These are phyloP conservation scores for Cladophialophora bantiana DNA, from an alignment of 2,329 filamentous ascomycete genomes.

Conservation along the genomic window DNA sequence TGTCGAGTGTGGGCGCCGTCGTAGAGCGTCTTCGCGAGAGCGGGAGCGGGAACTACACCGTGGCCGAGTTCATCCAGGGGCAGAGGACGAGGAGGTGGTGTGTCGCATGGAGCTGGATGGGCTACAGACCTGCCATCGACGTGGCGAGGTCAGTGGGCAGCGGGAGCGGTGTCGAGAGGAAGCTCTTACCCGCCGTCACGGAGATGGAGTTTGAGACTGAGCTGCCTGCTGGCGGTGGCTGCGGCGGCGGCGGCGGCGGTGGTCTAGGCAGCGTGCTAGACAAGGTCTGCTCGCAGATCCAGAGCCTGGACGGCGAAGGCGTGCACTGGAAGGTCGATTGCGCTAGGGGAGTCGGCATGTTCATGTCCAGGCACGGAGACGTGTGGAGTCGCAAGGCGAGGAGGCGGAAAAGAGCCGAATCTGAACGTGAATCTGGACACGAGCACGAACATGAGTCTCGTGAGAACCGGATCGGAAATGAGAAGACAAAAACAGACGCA, in stretches of 20 bases:
- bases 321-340: constrained; percentile 71
- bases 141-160: constrained; percentile 45
- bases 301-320: constrained; percentile 60
- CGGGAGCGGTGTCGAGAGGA: constrained; percentile 53
- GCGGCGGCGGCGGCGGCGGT: constrained; percentile 36
- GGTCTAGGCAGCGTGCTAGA: constrained; percentile 37
- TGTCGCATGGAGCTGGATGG: constrained; percentile 82
- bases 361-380: constrained; percentile 68
- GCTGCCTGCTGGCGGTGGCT: constrained; percentile 45
- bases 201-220: constrained; percentile 53
- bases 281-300: constrained; percentile 58
- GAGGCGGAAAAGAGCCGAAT: constrained; percentile 55
- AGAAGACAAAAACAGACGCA: constrained; percentile 55
- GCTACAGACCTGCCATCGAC: constrained; percentile 68
- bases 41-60: constrained; percentile 77
- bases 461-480: constrained; percentile 42
- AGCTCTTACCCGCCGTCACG: constrained; percentile 61
- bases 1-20: constrained; percentile 68
- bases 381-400: constrained; percentile 81
- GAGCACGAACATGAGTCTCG: constrained; percentile 36
- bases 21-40: constrained; percentile 63
- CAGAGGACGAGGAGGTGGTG: constrained; percentile 84
- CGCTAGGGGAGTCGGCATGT: constrained; percentile 62
- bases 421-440: constrained; percentile 27
- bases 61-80: constrained; percentile 80